Conservation (phyloP, 2,329 filamentous ascomycete genomes). For the Coleophoma crateriformis region DNA sequence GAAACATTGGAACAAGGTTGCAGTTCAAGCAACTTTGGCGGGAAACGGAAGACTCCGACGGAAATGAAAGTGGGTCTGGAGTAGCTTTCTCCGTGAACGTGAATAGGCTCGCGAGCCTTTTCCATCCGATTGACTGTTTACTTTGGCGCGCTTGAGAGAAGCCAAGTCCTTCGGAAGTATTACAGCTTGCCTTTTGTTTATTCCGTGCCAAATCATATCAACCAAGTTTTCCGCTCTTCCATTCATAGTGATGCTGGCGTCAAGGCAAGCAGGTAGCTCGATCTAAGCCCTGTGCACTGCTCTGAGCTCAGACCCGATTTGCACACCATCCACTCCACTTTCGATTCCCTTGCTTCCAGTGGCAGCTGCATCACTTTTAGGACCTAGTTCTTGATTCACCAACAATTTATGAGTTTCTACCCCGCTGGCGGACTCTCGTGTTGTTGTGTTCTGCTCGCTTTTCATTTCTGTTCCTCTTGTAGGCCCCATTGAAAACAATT, state of each 20-base stretch:
- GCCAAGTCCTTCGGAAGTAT: background rate
- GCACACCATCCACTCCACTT: too few relatives aligned
- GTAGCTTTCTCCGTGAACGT: background rate
- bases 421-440: slow-evolving; percentile 1
- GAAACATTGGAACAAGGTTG: background rate
- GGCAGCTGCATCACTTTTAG: too few relatives aligned
- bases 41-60: background rate
- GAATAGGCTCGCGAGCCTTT: background rate
- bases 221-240: too few relatives aligned
- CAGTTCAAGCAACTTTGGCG: too few relatives aligned
- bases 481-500: background rate
- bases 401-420: background rate
- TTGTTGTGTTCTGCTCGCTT: background rate
- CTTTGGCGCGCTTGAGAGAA: background rate
- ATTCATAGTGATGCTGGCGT: too few relatives aligned
- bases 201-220: background rate
- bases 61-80: background rate
- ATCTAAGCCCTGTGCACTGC: too few relatives aligned
- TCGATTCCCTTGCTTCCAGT: too few relatives aligned
- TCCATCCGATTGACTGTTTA: too few relatives aligned
- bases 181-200: background rate
- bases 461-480: background rate
- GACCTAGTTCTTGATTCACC: too few relatives aligned
- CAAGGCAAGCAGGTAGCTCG: too few relatives aligned
- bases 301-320: too few relatives aligned